These are phyloP conservation scores for Backusella circina DNA, from an alignment of 192 early-diverging fungal genomes.

Conservation along the genomic window DNA sequence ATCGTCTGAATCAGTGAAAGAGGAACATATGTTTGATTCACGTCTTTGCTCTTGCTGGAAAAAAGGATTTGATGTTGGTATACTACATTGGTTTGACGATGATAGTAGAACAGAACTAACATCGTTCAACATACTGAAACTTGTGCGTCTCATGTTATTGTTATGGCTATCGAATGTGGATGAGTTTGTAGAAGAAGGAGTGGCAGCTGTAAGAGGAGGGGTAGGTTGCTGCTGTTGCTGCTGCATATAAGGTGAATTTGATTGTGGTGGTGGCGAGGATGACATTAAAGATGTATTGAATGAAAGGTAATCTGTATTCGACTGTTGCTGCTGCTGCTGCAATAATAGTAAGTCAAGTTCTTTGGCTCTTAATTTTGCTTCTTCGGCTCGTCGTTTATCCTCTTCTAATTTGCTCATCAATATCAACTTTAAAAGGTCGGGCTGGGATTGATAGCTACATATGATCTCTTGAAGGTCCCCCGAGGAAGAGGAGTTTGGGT, in stretches of 20 bases:
- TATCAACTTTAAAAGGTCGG: conserved; percentile 51
- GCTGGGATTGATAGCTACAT: conserved; percentile 40
- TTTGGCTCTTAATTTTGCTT: conserved; percentile 45
- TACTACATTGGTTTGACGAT: neutral
- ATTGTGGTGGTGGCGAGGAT: neutral
- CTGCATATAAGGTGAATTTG: neutral
- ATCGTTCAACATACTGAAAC: neutral
- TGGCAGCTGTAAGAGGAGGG: conserved; percentile 4
- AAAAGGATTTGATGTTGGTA: neutral
- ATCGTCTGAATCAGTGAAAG: conserved; percentile 20
- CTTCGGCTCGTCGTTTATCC: conserved; percentile 51
- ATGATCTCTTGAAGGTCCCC: conserved; percentile 50
- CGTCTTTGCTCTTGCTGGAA: conserved; percentile 4
- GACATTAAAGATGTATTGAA: neutral
- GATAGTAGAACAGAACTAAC: neutral
- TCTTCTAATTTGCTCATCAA: conserved; percentile 52
- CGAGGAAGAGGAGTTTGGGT: conserved; percentile 13
- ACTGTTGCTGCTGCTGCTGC: neutral
- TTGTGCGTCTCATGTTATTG: neutral
- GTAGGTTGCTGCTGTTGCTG: conserved; percentile 5
- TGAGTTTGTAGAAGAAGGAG: conserved; percentile 5
- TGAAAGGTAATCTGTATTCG: neutral
- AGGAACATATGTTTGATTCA: conserved; percentile 8
- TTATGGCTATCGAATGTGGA: neutral
- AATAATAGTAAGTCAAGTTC: neutral